phyloP scores from a whole-genome alignment of 2,329 filamentous ascomycete species.

The Exophiala calicioides region DNA sequence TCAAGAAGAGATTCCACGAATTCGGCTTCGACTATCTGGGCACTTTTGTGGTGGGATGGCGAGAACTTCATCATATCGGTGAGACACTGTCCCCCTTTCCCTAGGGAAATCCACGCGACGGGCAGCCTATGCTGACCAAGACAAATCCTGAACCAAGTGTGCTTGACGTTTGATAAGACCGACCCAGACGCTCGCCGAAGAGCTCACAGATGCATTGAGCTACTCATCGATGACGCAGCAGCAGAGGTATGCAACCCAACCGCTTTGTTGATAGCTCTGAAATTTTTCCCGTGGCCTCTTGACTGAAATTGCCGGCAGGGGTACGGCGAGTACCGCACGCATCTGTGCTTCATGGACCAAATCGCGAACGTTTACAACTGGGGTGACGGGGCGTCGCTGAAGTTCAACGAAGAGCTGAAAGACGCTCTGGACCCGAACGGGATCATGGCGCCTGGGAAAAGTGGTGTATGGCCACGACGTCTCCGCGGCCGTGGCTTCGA shows the following conservation, averaged over 20 bases:
- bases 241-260: constrained; percentile 5
- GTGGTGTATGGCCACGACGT: constrained; percentile 43
- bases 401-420: constrained; percentile 49
- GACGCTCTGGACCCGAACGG: constrained; percentile 51
- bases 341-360: constrained; percentile 48
- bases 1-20: constrained; percentile 37
- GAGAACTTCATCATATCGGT: constrained; percentile 46
- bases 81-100: constrained; percentile 7
- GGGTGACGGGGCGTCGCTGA: constrained; percentile 44
- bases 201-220: constrained; percentile 8
- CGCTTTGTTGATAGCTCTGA: constrained; percentile 28
- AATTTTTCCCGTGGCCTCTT: no score
- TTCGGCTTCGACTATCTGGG: constrained; percentile 45
- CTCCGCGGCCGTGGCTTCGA: constrained; percentile 8
- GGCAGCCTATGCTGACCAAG: neutral
- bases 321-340: constrained; percentile 50
- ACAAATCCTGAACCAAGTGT: neutral
- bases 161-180: constrained; percentile 14
- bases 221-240: constrained; percentile 10
- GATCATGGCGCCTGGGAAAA: constrained; percentile 49
- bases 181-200: constrained; percentile 24
- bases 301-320: constrained; percentile 42
- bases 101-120: no score
- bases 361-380: constrained; percentile 47
- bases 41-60: constrained; percentile 44